These are phyloP conservation scores for Coriolopsis trogii DNA, from an alignment of 1,284 basidiomycete genomes.

Conservation along the genomic window DNA sequence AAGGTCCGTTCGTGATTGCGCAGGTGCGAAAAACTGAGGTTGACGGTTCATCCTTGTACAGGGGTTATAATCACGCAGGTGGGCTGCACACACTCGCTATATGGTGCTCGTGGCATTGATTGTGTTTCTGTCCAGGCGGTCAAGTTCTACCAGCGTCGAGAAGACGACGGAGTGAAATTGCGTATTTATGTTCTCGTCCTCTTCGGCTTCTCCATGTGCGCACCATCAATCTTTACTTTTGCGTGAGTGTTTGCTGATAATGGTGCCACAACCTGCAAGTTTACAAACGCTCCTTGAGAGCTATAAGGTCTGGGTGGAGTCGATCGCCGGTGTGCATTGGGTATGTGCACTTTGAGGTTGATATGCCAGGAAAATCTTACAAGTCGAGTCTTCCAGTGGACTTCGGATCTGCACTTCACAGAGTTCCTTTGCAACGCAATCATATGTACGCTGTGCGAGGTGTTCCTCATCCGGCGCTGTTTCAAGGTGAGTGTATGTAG, in stretches of 20 bases:
- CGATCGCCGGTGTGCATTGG: constrained; percentile 42
- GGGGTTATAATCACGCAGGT: constrained; percentile 47
- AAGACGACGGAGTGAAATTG: constrained; percentile 45
- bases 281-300: constrained; percentile 49
- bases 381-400: constrained; percentile 33
- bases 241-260: neutral
- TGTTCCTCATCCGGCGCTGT: constrained; percentile 49
- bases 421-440: constrained; percentile 51
- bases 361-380: neutral
- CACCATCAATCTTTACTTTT: constrained; percentile 11
- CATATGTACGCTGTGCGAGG: constrained; percentile 48
- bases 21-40: too few relatives aligned
- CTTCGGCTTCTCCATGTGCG: constrained; percentile 46
- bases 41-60: neutral
- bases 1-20: constrained; percentile 17
- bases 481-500: constrained; percentile 45
- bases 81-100: neutral
- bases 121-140: constrained; percentile 42
- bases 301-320: constrained; percentile 51
- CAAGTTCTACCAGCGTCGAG: constrained; percentile 47
- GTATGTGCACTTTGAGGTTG: constrained; percentile 33
- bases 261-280: constrained; percentile 33
- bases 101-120: neutral
- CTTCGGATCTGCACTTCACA: constrained; percentile 42
- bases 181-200: constrained; percentile 44